Conservation (phyloP, 139 green algal genomes). For the Eudorina sp. region DNA sequence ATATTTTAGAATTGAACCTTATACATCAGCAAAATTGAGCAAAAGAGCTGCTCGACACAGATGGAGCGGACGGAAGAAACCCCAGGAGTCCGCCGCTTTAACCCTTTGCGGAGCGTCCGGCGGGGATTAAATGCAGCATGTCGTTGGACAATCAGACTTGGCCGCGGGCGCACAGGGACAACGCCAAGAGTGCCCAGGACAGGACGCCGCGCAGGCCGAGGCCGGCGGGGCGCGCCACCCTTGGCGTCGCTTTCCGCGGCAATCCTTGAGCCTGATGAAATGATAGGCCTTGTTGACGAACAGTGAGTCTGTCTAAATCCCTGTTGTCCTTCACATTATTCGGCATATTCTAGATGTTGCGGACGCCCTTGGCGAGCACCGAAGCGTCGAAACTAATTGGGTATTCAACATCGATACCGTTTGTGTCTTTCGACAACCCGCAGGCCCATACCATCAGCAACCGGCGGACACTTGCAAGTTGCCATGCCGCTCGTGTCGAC, state of each 20-base stretch:
- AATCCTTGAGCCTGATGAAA: conserved; percentile 4
- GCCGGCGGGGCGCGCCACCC: not conserved
- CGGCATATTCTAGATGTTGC: no score
- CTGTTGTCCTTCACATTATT: not conserved
- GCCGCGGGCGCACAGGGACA: not conserved
- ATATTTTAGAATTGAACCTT: no score
- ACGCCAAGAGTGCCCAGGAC: not conserved
- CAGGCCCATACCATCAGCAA: no score
- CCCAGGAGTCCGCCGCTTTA: not conserved
- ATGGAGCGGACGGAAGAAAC: not conserved
- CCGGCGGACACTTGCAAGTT: no score
- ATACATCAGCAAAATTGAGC: no score
- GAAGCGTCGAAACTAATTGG: no score
- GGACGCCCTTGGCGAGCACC: no score
- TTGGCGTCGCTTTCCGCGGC: conserved; percentile 17
- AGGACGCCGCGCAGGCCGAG: not conserved
- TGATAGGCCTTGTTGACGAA: not conserved
- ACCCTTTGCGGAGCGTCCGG: not conserved
- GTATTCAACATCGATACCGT: no score
- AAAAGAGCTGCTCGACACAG: no score
- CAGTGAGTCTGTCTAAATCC: not conserved
- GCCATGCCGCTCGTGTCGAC: no score
- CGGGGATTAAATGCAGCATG: conserved; percentile 13
- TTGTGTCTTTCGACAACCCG: no score
- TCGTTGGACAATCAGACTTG: conserved; percentile 19